Base-by-base conservation (phyloP, 495 filamentous ascomycete genomes). In the Ramalina peruviana region DNA sequence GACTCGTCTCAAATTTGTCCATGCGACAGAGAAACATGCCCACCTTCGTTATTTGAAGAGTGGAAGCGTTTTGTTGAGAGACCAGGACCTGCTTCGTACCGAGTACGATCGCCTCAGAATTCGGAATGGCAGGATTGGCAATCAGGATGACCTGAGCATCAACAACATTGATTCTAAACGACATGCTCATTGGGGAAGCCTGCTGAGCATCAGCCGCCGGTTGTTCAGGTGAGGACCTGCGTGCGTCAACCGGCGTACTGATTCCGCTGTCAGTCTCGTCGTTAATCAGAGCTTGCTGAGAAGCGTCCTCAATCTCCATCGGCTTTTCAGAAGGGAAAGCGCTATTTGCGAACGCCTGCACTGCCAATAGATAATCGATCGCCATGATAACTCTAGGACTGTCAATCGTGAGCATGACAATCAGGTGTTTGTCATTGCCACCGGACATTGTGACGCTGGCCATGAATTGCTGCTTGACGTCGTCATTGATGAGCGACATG, bases 11-110 rank as follows among this genome's bases (percentile, higher is more conserved):
- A 54, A 94, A 94, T 53, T 84, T 83, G 60, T 98, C 92, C 93
- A 98, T 97, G 25, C 92, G 85, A 61, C 92, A 98, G 36, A 98
- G 70, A 65, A 96, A 98, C 89, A 98, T 97, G 49, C 92, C 93
- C 41, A 96, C 80, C 58, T 95, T 79, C 36, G 84, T 84, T 9
- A 97, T 75, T 58, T 97, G 93, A 50, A 98, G 71, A 10, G 93
- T 95, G 44, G 88, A 74, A 20, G 90, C 87, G 68, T 97, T 86
- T 64, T 98, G 92, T 59, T 92, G 85, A 13, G 92, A 92, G 11
- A 97, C 70, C 6, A 97, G 72, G 6, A 96, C 78, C 60, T 98
- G 86, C 62, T 97, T 96, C 9, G 87, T 94, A 16, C 88, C 83
- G 16, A 98, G 74, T 10, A 97, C 93, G 56, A 98, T 94, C 6